phyloP scores from a whole-genome alignment of 805 yeast genomes.

The Ascoidea tarda region DNA sequence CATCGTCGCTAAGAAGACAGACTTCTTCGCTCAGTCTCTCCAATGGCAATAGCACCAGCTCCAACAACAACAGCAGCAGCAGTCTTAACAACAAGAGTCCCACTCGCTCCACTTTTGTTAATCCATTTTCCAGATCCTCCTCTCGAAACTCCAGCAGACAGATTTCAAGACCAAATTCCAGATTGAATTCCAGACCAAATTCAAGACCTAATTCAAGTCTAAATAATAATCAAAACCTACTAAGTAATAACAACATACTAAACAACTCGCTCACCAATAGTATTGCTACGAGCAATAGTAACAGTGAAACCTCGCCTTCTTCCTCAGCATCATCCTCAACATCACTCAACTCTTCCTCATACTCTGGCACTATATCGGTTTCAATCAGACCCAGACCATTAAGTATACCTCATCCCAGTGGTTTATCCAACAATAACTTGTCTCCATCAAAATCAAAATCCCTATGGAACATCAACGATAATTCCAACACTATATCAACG shows the following conservation, averaged over 20 bases:
- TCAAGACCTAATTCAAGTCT: background rate
- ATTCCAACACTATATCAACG: constrained; percentile 28
- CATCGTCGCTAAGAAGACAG: too few species aligned
- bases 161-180: background rate
- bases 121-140: background rate
- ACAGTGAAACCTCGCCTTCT: background rate
- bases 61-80: background rate
- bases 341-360: constrained; percentile 18
- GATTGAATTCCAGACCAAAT: background rate
- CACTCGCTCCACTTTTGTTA: background rate
- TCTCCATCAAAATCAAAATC: background rate
- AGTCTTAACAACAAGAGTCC: background rate
- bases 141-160: background rate
- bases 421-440: constrained; percentile 5
- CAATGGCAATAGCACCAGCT: background rate
- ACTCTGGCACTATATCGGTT: constrained; percentile 63
- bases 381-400: constrained; percentile 65
- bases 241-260: background rate
- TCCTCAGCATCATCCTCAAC: background rate
- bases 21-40: too few species aligned
- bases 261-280: background rate
- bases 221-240: too few species aligned
- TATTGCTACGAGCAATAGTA: background rate
- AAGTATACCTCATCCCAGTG: constrained; percentile 10
- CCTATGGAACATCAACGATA: constrained; percentile 5